Base-by-base conservation (phyloP, 305 asterid genomes). In the Solanum hybrid region DNA sequence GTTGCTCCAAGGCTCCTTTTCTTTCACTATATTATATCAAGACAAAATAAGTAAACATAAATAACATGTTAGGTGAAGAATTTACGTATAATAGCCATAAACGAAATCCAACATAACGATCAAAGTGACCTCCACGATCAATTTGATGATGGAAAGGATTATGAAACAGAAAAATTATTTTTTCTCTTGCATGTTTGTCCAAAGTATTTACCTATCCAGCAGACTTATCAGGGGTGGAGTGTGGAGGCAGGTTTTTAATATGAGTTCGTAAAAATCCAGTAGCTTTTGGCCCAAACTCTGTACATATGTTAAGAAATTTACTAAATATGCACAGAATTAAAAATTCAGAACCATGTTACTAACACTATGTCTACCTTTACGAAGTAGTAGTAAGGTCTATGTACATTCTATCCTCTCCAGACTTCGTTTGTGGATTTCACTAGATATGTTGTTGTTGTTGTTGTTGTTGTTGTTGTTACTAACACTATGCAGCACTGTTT, bases 361-460 rank as follows among this genome's bases (percentile, higher is more conserved):
- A 14, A 72, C 79, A 73, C 79, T 20, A 7, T 20, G 5, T 60
- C 26, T n/a, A n/a, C n/a, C n/a, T n/a, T n/a, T n/a, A n/a, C n/a
- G n/a, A n/a, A n/a, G n/a, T n/a, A n/a, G 24, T 60, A 20, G 71
- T 60, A 60, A 60, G 26, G 26, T 60, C 26, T 60, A 0, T 3
- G 0, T 60, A 60, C 11, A 60, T 60, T 22, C 26, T 60, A 60
- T 0, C 6, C 71, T 22, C 26, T 0, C 71, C 6, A 60, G 0
- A 60, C 71, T 20, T 60, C 11, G 5, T 1, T 60, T 7, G 71
- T 60, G 71, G 3, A 7, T 60, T 60, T 60, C 71, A 60, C 71
- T 60, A 0, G 5, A 20, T 20, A 60, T 51, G 46, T 35, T 35
- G 36, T 35, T 35, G 31, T 29, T 29, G 31, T 29, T 29, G 31